phyloP scores from a whole-genome alignment of 768 basidiomycete genomes.

The Kwoniella bestiolae region DNA sequence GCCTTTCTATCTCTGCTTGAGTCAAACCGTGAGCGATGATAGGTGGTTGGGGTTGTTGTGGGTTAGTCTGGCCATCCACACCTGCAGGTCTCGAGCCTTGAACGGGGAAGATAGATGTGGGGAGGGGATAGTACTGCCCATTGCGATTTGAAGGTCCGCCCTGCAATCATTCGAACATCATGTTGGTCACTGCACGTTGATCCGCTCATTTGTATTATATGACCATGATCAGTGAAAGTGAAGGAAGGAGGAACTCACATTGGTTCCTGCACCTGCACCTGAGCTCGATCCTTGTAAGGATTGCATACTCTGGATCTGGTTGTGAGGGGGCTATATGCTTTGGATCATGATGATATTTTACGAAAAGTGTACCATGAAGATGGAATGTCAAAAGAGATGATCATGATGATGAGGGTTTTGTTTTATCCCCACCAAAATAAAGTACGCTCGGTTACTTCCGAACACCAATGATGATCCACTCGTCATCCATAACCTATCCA shows the following conservation, averaged over 20 bases:
- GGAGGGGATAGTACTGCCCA: slow-evolving; percentile 6
- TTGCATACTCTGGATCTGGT: slow-evolving; percentile 3
- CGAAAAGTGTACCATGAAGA: not conserved
- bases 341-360: not conserved
- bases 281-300: slow-evolving; percentile 1
- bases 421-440: not conserved
- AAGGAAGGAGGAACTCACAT: not conserved
- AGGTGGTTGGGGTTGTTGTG: not conserved
- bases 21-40: slow-evolving; percentile 8
- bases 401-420: too few relatives aligned
- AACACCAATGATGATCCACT: too few relatives aligned
- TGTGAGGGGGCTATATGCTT: not conserved
- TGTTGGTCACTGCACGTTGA: not conserved
- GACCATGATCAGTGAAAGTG: not conserved
- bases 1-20: slow-evolving; percentile 10
- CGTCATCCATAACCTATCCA: not conserved
- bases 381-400: not conserved
- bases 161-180: not conserved
- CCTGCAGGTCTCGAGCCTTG: slow-evolving; percentile 11
- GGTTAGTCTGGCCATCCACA: not conserved
- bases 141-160: not conserved
- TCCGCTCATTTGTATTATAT: not conserved
- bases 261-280: not conserved
- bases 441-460: not conserved
- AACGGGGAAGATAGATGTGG: slow-evolving; percentile 10